These are phyloP conservation scores for Eragrostis tef DNA, from an alignment of 202 grass and related monocot species.

Conservation along the genomic window DNA sequence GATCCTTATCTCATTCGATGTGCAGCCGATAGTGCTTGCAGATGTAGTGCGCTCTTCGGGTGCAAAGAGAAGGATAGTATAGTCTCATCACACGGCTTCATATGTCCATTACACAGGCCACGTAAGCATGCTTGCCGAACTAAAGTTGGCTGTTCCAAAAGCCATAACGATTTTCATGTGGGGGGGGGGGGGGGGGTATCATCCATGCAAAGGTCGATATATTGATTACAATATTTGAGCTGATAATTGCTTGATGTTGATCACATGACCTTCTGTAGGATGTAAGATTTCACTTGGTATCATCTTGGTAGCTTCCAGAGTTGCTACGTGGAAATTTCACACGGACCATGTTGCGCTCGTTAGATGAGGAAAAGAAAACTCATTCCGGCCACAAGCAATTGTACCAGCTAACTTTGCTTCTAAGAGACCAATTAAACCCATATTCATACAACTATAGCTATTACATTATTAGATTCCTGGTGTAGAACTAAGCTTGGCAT, in stretches of 20 bases:
- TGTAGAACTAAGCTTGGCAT: background rate
- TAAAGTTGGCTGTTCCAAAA: slow-evolving; percentile 10
- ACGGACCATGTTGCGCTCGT: no score
- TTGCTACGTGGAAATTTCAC: background rate
- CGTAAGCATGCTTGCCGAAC: background rate
- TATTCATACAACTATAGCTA: background rate
- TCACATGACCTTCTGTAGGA: background rate
- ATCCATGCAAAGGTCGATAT: background rate
- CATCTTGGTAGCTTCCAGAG: background rate
- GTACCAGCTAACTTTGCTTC: background rate
- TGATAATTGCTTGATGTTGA: slow-evolving; percentile 15
- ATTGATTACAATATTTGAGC: background rate
- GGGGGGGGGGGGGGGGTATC: no score
- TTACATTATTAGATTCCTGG: background rate
- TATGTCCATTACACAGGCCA: slow-evolving; percentile 17
- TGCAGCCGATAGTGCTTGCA: slow-evolving; percentile 19
- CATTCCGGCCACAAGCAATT: background rate
- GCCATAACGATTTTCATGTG: slow-evolving; percentile 27
- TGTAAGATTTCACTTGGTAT: background rate
- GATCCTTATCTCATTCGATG: slow-evolving; percentile 39
- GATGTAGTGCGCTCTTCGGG: slow-evolving; percentile 20
- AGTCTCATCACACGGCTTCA: slow-evolving; percentile 28
- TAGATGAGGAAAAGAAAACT: no score
- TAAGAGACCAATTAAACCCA: background rate
- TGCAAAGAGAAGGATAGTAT: background rate